phyloP scores from a whole-genome alignment of 495 filamentous ascomycete genomes.

The Trichoderma asperelloides region DNA sequence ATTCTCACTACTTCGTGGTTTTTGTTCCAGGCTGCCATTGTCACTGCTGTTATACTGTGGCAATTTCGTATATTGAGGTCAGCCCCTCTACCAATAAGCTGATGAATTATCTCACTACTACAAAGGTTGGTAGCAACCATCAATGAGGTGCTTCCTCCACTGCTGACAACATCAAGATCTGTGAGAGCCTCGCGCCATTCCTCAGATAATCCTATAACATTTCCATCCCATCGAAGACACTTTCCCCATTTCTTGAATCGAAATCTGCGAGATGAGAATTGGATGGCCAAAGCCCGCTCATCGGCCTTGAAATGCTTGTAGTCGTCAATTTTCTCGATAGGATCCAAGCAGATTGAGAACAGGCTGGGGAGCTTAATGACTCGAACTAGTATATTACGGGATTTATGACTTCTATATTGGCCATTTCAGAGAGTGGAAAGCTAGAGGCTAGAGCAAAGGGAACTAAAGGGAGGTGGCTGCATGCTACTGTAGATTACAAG shows the following conservation, averaged over 20 bases:
- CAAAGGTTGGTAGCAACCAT: background rate
- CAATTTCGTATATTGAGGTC: background rate
- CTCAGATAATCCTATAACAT: background rate
- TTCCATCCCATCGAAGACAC: slow-evolving; percentile 5
- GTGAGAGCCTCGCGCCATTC: slow-evolving; percentile 9
- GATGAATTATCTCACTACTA: background rate
- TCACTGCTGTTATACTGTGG: background rate
- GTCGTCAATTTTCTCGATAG: slow-evolving; percentile 14
- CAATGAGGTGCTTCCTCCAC: background rate
- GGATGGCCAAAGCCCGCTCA: slow-evolving; percentile 10
- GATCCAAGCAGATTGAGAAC: slow-evolving; percentile 12
- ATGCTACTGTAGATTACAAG: no score
- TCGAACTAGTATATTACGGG: background rate
- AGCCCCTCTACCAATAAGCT: background rate
- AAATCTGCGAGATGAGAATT: slow-evolving; percentile 13
- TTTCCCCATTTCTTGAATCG: slow-evolving; percentile 14
- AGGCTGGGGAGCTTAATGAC: slow-evolving; percentile 13
- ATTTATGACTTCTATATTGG: background rate
- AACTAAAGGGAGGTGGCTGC: no score
- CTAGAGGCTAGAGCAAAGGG: no score
- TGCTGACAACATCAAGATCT: slow-evolving; percentile 6
- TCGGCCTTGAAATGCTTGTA: slow-evolving; percentile 14
- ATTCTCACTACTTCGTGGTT: background rate
- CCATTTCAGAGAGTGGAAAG: no score
- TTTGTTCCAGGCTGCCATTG: background rate